Evolutionary conservation across 2,329 filamentous ascomycete genomes (phyloP).

Genomic region (Colletotrichum sp.): DNA sequence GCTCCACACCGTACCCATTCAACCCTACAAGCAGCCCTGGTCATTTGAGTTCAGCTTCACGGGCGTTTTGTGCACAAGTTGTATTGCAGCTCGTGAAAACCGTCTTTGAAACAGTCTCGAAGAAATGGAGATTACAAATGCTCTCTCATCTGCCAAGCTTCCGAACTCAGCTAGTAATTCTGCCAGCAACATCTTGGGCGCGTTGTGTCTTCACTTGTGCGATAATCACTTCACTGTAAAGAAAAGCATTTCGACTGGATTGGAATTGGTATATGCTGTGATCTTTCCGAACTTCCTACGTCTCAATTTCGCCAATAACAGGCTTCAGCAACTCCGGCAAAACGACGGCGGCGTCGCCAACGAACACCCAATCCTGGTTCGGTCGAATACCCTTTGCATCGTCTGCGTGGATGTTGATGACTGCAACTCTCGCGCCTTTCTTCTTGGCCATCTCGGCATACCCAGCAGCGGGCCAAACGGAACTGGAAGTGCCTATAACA

Average conservation of each 20-base stretch:
- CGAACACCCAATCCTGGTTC: conserved; percentile 21
- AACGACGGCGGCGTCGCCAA: conserved; percentile 15
- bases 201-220: neutral
- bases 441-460: conserved; percentile 61
- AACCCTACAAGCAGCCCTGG: neutral
- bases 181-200: neutral
- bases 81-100: neutral
- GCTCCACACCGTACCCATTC: neutral
- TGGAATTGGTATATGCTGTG: rapidly evolving
- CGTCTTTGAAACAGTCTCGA: neutral
- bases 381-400: conserved; percentile 18
- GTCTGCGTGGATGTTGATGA: conserved; percentile 64
- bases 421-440: conserved; percentile 64
- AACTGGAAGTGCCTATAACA: conserved; percentile 69
- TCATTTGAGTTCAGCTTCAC: neutral
- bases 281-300: neutral
- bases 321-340: conserved; percentile 19
- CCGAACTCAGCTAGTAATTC: neutral
- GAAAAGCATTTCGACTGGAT: no score
- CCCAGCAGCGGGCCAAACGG: conserved; percentile 68
- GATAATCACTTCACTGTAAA: no score
- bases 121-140: neutral
- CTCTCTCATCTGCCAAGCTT: neutral
- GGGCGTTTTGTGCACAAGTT: neutral
- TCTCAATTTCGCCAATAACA: neutral